phyloP scores from a whole-genome alignment of 1,284 basidiomycete genomes.

The Cutaneotrichosporon cavernicola region DNA sequence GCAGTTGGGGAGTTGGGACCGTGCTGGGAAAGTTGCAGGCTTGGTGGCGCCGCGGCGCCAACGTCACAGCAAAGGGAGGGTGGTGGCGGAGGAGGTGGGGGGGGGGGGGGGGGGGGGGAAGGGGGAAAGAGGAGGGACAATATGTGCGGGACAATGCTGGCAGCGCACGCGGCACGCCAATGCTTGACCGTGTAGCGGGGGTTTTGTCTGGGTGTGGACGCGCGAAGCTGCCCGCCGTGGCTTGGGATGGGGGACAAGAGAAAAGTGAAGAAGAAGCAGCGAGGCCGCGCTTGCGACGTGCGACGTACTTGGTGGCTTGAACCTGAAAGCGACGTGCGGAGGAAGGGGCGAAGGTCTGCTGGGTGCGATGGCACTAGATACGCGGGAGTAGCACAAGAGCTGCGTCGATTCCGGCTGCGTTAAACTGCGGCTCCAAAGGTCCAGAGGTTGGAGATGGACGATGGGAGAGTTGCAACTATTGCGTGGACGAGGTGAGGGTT shows the following conservation, averaged over 20 bases:
- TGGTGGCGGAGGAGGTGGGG: not conserved
- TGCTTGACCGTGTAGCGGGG: not conserved
- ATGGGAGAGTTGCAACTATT: not conserved
- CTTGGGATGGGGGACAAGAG: not conserved
- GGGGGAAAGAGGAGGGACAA: not conserved
- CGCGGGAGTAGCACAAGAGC: not conserved
- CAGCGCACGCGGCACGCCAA: not conserved
- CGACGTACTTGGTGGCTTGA: constrained; percentile 2
- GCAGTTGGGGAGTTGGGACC: not conserved
- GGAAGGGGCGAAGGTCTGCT: not conserved
- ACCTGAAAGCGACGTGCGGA: not conserved
- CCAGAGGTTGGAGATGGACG: not conserved
- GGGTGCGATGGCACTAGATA: not conserved
- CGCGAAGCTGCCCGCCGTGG: not conserved
- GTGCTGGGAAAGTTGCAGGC: not conserved
- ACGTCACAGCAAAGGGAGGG: not conserved
- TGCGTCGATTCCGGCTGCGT: not conserved
- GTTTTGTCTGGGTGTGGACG: not conserved
- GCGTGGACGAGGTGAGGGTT: not conserved
- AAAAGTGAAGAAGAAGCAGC: constrained; percentile 3
- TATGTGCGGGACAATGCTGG: not conserved
- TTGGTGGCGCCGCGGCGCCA: constrained; percentile 1
- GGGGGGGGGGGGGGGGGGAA: not conserved
- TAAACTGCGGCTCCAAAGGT: not conserved
- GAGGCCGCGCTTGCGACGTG: constrained; percentile 3